Base-by-base conservation (phyloP, 2,329 filamentous ascomycete genomes). In the Colletotrichum higginsianum region DNA sequence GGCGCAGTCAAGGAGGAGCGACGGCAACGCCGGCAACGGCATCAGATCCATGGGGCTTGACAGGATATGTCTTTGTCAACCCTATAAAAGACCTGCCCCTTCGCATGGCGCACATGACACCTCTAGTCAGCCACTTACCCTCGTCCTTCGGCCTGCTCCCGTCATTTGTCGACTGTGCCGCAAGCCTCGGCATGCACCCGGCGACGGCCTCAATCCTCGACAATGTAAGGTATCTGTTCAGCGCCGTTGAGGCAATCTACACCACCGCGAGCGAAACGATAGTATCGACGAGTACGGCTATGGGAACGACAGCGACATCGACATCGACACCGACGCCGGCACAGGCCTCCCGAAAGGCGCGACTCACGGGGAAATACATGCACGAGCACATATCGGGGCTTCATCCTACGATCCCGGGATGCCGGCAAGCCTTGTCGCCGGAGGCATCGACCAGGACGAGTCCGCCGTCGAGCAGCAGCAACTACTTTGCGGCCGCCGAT, bases 191-290 rank as follows among this genome's bases (percentile, higher is more conserved):
- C n/a, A 78, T 89, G n/a, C 84, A 87, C 61, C 78, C 80, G 1
- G 79, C 80, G 61, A 86, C 85, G 1, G 85, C 86, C 5, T 80
- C 82, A 16, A 85, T 89, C 62, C 82, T 89, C 3, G 87, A 89
- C 65, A 84, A 87, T 60, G 83, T 88, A 77, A 83, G 86, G 5
- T 83, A 83, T 26, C 78, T 89, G 1, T 79, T 87, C n/a, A 76
- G 80, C 15, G 77, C 82, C 3, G 82, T 87, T n/a, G 63, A 71
- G 50, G 56, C 63, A 49, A 44, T 66, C 12, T 67, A 61, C 49
- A 35, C n/a, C 15, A 26, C 13, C 26, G 26, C 35, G 44, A 38
- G 23, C 30, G 50, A 67, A 66, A 42, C 62, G 44, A 50, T 11
- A 40, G n/a, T 35, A 47, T 46, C 53, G 21, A 23, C 53, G 21